Base-by-base conservation (phyloP, 495 filamentous ascomycete species). In the Talaromyces stipitatus region DNA sequence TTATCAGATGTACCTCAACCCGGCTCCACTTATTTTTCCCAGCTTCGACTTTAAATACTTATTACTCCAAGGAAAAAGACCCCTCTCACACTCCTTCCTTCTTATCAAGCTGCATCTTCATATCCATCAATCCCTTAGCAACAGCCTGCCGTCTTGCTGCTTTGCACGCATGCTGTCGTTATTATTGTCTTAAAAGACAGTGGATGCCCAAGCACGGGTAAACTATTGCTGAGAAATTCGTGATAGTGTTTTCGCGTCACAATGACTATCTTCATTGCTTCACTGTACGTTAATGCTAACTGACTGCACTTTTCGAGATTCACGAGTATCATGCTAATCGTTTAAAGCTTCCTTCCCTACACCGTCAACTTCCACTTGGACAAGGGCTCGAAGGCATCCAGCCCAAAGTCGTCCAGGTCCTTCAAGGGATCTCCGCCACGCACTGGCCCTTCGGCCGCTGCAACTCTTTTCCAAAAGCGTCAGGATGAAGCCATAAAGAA, bases 191-290 rank as follows among this genome's bases (percentile, higher is more conserved):
- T 20, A 16, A 46, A n/a, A 48, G 22, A 14, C 12, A 14, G 4
- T 4, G 14, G 14, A 41, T 11, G 11, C 22, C 45, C 18, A 48
- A 48, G 24, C 22, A 18, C 45, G 14, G 14, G 6, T 48, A 24
- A 46, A 18, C 36, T 41, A 41, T 16, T 11, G 11, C 30, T 33
- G 43, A 48, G 26, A 29, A 32, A n/a, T 53, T 24, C 16, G 23
- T 23, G 43, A 24, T 7, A 46, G 43, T 7, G 22, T 23, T 14
- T 22, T 32, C 12, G 12, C 18, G 41, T 64, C 77, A 83, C 54
- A 60, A 91, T 91, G 88, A 91, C 89, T 6, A 82, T 90, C 69
- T 90, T 91, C 65, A 82, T 92, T 57, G 87, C 82, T 61, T 90
- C 89, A n/a, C 76, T 92, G 89, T 92, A 80, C 78, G 51, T 54